Conservation (phyloP, 1,284 basidiomycete genomes). For the Paramarasmius palmivorus region DNA sequence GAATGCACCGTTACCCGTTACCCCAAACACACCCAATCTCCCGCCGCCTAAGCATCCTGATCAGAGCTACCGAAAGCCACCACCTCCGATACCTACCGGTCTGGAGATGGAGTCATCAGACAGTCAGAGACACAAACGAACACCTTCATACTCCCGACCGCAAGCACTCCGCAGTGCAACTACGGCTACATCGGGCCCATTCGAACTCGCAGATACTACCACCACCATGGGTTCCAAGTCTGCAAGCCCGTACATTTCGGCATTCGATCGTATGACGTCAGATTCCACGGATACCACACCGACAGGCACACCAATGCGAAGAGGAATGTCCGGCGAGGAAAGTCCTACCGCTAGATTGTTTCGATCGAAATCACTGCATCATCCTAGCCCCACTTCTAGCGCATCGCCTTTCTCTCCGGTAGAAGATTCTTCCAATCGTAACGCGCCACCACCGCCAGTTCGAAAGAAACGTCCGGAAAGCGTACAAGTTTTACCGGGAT, state of each 20-base stretch:
- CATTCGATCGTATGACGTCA: slow-evolving; percentile 16
- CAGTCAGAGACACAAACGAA: background rate
- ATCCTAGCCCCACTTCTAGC: slow-evolving; percentile 33
- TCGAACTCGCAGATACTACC: slow-evolving; percentile 2
- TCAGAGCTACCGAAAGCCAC: slow-evolving; percentile 29
- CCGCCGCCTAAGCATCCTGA: slow-evolving; percentile 63
- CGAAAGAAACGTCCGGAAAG: slow-evolving; percentile 63
- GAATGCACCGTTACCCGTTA: slow-evolving; percentile 18
- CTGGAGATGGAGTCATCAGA: background rate
- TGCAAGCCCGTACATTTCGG: slow-evolving; percentile 12
- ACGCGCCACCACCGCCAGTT: slow-evolving; percentile 39
- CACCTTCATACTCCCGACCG: slow-evolving; percentile 4
- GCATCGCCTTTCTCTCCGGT: slow-evolving; percentile 27
- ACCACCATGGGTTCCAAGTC: slow-evolving; percentile 4
- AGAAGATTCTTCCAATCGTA: background rate
- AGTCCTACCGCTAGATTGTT: slow-evolving; percentile 39
- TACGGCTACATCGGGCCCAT: background rate
- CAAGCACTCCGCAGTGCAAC: background rate
- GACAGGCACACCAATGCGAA: background rate
- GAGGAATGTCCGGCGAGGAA: slow-evolving; percentile 7
- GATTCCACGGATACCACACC: slow-evolving; percentile 15
- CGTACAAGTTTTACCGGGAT: slow-evolving; percentile 41
- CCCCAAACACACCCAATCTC: slow-evolving; percentile 50
- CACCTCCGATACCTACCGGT: slow-evolving; percentile 22
- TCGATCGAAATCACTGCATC: slow-evolving; percentile 59